Percentiles rank a stretch among this genome's conserved stretches.
phyloP scores from a whole-genome alignment of 139 green algal genomes.

The Klebsormidium nitens region DNA sequence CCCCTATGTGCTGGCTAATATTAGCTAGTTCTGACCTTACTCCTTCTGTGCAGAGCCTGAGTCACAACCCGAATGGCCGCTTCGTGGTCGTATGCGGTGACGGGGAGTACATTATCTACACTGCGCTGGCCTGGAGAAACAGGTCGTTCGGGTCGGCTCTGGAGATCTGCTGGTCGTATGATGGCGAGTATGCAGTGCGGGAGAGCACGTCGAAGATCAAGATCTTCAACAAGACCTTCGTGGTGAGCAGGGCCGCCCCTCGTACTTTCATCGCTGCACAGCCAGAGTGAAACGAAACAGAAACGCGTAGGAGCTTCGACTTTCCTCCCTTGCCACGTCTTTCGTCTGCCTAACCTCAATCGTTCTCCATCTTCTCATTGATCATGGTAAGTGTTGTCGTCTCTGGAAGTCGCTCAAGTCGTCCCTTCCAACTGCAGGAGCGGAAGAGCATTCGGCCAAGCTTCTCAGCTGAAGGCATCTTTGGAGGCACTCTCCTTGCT shows the following conservation, averaged over 20 bases:
- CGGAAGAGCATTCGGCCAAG: slow-evolving; percentile 77
- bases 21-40: not conserved
- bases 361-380: slow-evolving; percentile 1
- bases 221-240: slow-evolving; percentile 61
- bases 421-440: slow-evolving; percentile 52
- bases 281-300: too few relatives aligned
- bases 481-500: slow-evolving; percentile 79
- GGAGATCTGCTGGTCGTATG: slow-evolving; percentile 90
- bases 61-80: slow-evolving; percentile 93
- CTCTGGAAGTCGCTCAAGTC: too few relatives aligned
- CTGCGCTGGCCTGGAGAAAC: slow-evolving; percentile 97
- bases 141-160: slow-evolving; percentile 84
- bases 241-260: too few relatives aligned
- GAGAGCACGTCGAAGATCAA: slow-evolving; percentile 58
- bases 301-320: too few relatives aligned
- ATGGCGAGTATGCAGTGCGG: slow-evolving; percentile 85
- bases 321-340: too few relatives aligned
- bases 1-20: not conserved
- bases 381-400: slow-evolving; percentile 27
- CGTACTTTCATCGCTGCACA: too few relatives aligned
- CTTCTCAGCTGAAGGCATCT: slow-evolving; percentile 80
- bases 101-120: slow-evolving; percentile 99
- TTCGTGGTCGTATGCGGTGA: slow-evolving; percentile 96
- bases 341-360: too few relatives aligned
- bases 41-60: slow-evolving; percentile 43